phyloP scores from a whole-genome alignment of 1,284 basidiomycete species.

The Ustilago xerochloae region DNA sequence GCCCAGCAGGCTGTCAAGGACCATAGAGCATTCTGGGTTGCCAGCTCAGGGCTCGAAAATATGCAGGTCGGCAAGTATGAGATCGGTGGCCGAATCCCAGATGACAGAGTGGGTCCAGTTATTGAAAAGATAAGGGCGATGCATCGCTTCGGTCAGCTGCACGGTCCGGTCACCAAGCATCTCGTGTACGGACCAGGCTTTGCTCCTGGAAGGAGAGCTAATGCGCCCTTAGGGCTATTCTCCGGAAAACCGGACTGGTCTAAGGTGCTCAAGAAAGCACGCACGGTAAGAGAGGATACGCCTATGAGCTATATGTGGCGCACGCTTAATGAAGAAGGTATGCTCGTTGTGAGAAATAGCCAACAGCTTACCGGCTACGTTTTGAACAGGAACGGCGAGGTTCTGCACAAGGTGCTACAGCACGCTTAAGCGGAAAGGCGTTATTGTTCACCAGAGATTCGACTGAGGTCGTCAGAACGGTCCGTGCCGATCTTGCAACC shows the following conservation, averaged over 20 bases:
- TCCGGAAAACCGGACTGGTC: not conserved
- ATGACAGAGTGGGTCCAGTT: too few relatives aligned
- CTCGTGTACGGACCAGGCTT: constrained; percentile 1
- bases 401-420: not conserved
- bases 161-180: not conserved
- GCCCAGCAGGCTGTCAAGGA: not conserved
- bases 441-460: too few relatives aligned
- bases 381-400: constrained; percentile 1
- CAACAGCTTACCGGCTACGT: not conserved
- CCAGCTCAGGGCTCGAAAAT: too few relatives aligned
- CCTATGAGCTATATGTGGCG: not conserved
- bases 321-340: not conserved
- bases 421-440: not conserved
- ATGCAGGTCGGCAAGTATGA: constrained; percentile 1
- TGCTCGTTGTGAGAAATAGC: not conserved
- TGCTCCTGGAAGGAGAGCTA: not conserved
- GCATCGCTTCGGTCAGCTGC: too few relatives aligned
- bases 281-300: not conserved
- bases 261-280: not conserved
- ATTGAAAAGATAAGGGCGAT: too few relatives aligned
- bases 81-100: too few relatives aligned
- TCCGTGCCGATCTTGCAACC: too few relatives aligned
- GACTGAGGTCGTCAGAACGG: too few relatives aligned
- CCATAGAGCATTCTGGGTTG: too few relatives aligned
- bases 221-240: too few relatives aligned